Conservation (phyloP, 495 filamentous ascomycete genomes). For the Durotheca rogersii region DNA sequence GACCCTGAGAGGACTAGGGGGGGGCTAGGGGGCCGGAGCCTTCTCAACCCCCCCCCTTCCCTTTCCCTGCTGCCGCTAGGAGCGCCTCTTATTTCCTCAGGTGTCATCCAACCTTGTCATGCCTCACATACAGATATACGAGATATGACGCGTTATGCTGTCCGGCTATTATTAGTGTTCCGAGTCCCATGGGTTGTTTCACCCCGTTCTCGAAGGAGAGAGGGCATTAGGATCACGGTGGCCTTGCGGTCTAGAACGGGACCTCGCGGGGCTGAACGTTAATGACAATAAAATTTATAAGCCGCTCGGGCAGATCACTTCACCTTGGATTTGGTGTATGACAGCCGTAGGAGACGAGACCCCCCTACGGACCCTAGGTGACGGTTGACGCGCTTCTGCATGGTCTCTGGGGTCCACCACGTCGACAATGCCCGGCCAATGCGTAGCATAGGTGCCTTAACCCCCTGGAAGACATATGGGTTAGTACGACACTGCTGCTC, state of each 20-base stretch:
- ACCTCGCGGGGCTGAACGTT: background rate
- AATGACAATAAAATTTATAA: no score
- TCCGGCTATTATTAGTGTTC: background rate
- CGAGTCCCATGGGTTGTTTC: background rate
- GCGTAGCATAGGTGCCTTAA: slow-evolving; percentile 1
- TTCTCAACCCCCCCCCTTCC: no score
- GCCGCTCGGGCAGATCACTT: no score
- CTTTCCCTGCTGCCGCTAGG: background rate
- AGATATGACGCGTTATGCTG: background rate
- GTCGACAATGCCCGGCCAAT: slow-evolving; percentile 10
- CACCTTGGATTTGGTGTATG: no score
- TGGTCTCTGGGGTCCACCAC: slow-evolving; percentile 15
- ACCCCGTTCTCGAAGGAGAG: background rate
- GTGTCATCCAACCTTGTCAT: background rate
- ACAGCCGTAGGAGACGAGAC: no score
- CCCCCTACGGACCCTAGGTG: no score
- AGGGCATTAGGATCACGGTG: background rate
- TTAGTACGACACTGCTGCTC: slow-evolving; percentile 10
- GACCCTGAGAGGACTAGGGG: background rate
- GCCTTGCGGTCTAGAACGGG: background rate
- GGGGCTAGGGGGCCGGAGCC: no score
- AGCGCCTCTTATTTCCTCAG: background rate
- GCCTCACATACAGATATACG: background rate
- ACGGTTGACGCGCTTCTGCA: slow-evolving; percentile 1
- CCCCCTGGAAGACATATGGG: slow-evolving; percentile 3